These are phyloP conservation scores for Sarcocystis neurona DNA, from an alignment of 169 alveolate species.

Conservation along the genomic window DNA sequence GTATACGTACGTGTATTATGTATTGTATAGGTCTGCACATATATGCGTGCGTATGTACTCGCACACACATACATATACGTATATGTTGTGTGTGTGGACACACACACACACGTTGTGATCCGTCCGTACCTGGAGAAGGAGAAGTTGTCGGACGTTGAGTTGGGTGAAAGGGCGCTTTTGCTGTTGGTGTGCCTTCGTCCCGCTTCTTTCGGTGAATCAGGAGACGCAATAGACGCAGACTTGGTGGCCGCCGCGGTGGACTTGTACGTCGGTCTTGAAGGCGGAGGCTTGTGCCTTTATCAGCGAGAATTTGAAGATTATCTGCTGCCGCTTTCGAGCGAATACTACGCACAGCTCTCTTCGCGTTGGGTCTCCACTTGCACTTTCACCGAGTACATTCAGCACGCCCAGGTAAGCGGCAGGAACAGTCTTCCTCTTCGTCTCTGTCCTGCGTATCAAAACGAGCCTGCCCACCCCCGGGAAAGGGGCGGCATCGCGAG, in stretches of 20 bases:
- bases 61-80: neutral
- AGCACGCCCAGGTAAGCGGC: conserved; percentile 62
- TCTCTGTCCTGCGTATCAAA: no score
- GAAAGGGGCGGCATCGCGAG: no score
- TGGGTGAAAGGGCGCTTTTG: neutral
- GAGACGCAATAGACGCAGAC: conserved; percentile 55
- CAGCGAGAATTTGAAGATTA: conserved; percentile 67
- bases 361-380: conserved; percentile 63
- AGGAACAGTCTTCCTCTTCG: no score
- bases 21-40: no score
- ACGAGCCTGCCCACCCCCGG: no score
- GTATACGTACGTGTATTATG: no score
- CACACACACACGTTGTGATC: no score
- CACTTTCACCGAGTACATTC: conserved; percentile 69
- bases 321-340: conserved; percentile 62
- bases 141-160: neutral
- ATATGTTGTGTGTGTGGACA: no score
- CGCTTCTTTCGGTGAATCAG: neutral
- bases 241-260: conserved; percentile 48
- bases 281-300: conserved; percentile 58
- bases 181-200: neutral
- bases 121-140: neutral
- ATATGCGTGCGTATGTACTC: no score
- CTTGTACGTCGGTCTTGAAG: conserved; percentile 65
- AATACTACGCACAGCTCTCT: conserved; percentile 65